These are phyloP conservation scores for Erythrobasidium yunnanense DNA, from an alignment of 768 basidiomycete genomes.

Conservation along the genomic window DNA sequence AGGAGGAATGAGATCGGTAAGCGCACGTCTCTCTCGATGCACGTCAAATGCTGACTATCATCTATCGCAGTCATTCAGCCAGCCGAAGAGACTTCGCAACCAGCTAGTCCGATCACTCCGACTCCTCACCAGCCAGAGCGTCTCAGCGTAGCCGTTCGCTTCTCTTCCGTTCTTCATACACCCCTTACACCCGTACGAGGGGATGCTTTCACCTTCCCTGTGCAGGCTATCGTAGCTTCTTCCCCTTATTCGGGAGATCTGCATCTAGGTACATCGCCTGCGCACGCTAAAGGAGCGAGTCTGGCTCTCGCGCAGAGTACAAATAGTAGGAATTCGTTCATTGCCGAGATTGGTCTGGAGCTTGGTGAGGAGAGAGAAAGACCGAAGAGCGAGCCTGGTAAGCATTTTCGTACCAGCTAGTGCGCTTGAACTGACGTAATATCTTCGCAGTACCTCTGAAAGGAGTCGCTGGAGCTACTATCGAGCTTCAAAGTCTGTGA, in stretches of 20 bases:
- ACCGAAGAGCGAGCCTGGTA: slow-evolving; percentile 23
- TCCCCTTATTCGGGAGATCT: slow-evolving; percentile 19
- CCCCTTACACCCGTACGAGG: background rate
- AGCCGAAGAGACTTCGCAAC: too few species aligned
- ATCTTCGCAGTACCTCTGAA: slow-evolving; percentile 11
- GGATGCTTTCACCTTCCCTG: background rate
- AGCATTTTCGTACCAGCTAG: background rate
- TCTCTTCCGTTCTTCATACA: slow-evolving; percentile 1
- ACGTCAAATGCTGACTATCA: too few species aligned
- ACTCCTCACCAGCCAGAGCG: too few species aligned
- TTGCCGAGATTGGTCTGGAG: background rate
- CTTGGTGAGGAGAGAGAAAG: background rate
- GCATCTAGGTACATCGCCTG: background rate
- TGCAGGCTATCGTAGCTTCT: slow-evolving; percentile 13
- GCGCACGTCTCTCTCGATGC: too few species aligned
- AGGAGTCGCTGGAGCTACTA: background rate
- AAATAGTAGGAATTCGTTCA: background rate
- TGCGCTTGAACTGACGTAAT: background rate
- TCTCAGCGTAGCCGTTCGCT: slow-evolving; percentile 1
- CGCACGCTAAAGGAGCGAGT: background rate
- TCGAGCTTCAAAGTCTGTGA: slow-evolving; percentile 17
- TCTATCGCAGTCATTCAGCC: too few species aligned
- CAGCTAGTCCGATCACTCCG: too few species aligned
- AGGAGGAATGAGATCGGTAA: too few species aligned
- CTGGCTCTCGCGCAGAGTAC: background rate